Evolutionary conservation across 345 rosid genomes (phyloP), one percentile per base, ranked within the genome.

Genomic region (Reutealis trisperma): DNA sequence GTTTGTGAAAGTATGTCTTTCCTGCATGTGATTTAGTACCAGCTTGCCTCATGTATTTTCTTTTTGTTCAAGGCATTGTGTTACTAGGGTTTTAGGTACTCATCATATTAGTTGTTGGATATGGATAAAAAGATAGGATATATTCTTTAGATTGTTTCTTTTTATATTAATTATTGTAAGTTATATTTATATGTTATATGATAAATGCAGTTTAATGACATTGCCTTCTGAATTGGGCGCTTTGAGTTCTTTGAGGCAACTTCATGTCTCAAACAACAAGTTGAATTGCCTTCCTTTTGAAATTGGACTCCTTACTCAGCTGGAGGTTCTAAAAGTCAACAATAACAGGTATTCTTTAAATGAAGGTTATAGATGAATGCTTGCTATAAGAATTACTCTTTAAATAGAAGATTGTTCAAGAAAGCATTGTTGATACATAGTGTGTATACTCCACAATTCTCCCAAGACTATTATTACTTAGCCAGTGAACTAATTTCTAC

Each of bases 301-400:
- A 84, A 78, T 93, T 64, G 89, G 94, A 65, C 80, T 83, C 81
- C 88, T 92, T 58, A 79, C 84, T 75, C 85, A 80, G 84, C 94
- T 95, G 19, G 99, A 93, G 86, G 84, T 95, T 80, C 82, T 95
- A 69, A 90, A 85, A 81, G 91, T 87, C 75, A 86, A 87, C 78
- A 90, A 89, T 82, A 95, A 95, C 83, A 90, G 97, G 98, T 84
- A 87, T 57, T 57, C 8, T 63, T 27, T 74, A 2, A 22, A 80
- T 64, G 24, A 25, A 67, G 57, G 64, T 21, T 57, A 19, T 37
- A n/a, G 49, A 67, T 45, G 18, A 25, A 44, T 22, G 10, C 22
- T 67, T n/a, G 9, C 6, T 15, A 0, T 68, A 24, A 47, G 9
- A 68, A 7, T 41, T 44, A 24, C 71, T 44, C 24, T 42, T 42